Percentiles rank a stretch among this genome's conserved stretches.
Conservation (phyloP, 805 yeast species). For the Nematodospora valgi region DNA sequence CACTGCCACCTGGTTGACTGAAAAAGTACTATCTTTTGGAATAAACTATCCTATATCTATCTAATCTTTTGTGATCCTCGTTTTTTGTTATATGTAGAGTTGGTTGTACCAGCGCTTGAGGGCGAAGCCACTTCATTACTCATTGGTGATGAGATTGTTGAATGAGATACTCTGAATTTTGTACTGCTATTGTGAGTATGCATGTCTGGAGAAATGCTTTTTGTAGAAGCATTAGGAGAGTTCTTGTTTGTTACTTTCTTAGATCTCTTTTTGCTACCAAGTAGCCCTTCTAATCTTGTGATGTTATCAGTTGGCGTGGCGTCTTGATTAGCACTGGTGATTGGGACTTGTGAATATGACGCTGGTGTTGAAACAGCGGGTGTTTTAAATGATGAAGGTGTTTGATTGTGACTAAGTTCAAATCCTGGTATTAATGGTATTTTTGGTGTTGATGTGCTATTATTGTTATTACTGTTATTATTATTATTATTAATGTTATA, state of each 20-base stretch:
- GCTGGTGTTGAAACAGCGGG: conserved; percentile 9
- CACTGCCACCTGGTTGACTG: too few relatives aligned
- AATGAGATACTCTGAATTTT: neutral
- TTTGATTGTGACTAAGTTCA: conserved; percentile 15
- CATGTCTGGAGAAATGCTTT: conserved; percentile 1
- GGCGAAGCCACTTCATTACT: too few relatives aligned
- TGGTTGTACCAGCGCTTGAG: conserved; percentile 8
- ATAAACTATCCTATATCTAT: too few relatives aligned
- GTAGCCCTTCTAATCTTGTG: conserved; percentile 23
- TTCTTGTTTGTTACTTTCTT: conserved; percentile 13
- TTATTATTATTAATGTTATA: conserved; percentile 15
- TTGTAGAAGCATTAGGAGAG: conserved; percentile 4
- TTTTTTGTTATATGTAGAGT: conserved; percentile 15
- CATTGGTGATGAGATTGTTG: conserved; percentile 10
- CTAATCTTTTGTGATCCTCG: conserved; percentile 19
- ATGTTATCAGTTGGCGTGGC: conserved; percentile 12
- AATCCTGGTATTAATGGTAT: conserved; percentile 19
- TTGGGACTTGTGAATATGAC: conserved; percentile 11
- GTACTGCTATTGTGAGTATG: neutral
- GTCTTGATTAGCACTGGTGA: conserved; percentile 5
- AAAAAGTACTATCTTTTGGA: too few relatives aligned
- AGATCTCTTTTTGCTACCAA: conserved; percentile 25
- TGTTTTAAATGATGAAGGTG: conserved; percentile 10
- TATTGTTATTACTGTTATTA: conserved; percentile 1
- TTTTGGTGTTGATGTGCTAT: conserved; percentile 18